Base-by-base conservation (phyloP, 148 eudicot genomes). In the Vaccinium corymbosum region DNA sequence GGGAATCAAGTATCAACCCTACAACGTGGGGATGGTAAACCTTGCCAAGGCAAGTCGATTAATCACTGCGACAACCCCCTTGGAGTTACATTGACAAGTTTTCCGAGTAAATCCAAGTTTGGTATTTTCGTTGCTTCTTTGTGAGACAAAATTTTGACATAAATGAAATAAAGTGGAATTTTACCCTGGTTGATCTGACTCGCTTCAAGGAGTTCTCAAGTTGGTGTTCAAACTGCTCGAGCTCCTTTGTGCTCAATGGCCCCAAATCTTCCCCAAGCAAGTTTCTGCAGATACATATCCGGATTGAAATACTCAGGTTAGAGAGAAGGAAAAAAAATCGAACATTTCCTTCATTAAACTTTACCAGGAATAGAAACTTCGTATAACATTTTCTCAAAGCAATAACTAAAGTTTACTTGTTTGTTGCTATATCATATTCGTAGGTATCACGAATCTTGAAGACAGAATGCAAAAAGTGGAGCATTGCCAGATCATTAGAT, bases 261-360 rank as follows among this genome's bases (percentile, higher is more conserved):
- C 86, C 93, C 89, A 93, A 87, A 74, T 92, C 97, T 84, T 93
- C 93, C 50, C 97, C 97, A 42, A 93, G 89, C 78, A 92, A 84
- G 82, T 93, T 93, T 81, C 96, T 93, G 75, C 80, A 83, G 2
- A 64, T 64, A 22, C 14, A 9, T 57, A 42, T 15, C 11, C 78
- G 22, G 20, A 14, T 49, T 27, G 35, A 51, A 77, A 76, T 77
- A 51, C 55, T 4, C 35, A 13, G 6, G 55, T 51, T 46, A 9
- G 0, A 46, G 19, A 64, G 0, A 42, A 42, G 46, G 5, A 42
- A 22, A 12, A 62, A 16, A 56, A 56, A 15, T 19, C 1, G 4
- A 14, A 19, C 20, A 57, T 57, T 57, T 57, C 7, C 7, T 20
- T 20, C 66, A 61, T 61, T 20, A 22, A 61, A 56, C 6, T 56